Conservation (phyloP, 495 filamentous ascomycete species). For the Neohortaea acidophila region DNA sequence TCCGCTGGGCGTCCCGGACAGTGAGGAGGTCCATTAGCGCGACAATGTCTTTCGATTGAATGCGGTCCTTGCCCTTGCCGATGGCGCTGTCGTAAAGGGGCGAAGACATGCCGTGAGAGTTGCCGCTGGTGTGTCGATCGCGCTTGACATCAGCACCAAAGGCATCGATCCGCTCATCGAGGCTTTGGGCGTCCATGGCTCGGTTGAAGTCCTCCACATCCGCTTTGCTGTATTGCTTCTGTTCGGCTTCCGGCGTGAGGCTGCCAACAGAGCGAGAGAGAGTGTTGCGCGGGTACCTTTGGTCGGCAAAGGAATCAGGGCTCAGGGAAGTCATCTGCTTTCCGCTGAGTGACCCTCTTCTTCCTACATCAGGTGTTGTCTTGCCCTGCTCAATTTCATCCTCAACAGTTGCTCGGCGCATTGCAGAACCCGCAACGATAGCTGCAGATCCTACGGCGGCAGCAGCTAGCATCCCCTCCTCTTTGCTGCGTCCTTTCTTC, state of each 20-base stretch:
- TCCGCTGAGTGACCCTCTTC: constrained; percentile 3
- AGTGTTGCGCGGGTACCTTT: constrained; percentile 16
- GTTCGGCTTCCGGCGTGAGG: constrained; percentile 43
- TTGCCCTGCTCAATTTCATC: constrained; percentile 6
- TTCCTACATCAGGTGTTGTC: constrained; percentile 3
- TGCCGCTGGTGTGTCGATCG: constrained; percentile 59
- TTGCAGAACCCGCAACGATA: constrained; percentile 7
- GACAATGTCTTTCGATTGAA: constrained; percentile 93
- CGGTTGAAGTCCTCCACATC: constrained; percentile 33
- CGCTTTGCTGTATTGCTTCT: constrained; percentile 18
- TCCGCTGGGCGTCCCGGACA: constrained; percentile 90
- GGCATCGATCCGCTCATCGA: constrained; percentile 44
- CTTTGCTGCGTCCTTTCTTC: constrained; percentile 30
- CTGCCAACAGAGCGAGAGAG: constrained; percentile 37
- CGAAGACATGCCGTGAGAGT: constrained; percentile 78
- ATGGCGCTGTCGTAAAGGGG: constrained; percentile 85
- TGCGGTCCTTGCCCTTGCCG: constrained; percentile 75
- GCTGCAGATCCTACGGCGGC: constrained; percentile 14
- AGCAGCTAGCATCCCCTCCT: constrained; percentile 41
- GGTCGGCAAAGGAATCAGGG: constrained; percentile 11
- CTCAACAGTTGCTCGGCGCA: constrained; percentile 7
- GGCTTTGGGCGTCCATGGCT: constrained; percentile 32
- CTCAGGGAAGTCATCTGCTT: constrained; percentile 11
- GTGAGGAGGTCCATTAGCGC: constrained; percentile 98
- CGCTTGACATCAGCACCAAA: constrained; percentile 23